Conservation (phyloP, 108 stramenopile species). For the Epithemia pelagica region DNA sequence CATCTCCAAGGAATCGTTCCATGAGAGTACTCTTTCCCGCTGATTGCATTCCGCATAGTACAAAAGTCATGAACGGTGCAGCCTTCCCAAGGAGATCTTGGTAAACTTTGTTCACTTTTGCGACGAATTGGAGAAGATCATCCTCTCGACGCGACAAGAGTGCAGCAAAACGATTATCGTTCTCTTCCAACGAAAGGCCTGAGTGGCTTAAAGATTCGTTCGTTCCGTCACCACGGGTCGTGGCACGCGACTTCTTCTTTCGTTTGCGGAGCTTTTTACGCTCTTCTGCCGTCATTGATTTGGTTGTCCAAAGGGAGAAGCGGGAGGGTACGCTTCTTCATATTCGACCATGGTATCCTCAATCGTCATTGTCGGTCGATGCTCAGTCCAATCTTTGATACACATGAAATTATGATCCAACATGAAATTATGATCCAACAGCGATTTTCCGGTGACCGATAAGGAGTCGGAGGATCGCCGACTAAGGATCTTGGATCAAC, state of each 20-base stretch:
- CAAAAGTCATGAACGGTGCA: conserved; percentile 72
- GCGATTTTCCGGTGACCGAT: no score
- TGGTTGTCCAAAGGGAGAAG: neutral
- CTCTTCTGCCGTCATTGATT: conserved; percentile 6
- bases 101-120: conserved; percentile 64
- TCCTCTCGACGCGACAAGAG: conserved; percentile 53
- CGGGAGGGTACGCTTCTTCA: no score
- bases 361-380: no score
- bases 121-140: conserved; percentile 49
- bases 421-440: no score
- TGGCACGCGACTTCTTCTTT: neutral
- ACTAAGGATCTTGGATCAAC: no score
- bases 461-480: no score
- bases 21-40: conserved; percentile 70
- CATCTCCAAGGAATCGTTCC: conserved; percentile 66
- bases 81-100: conserved; percentile 45
- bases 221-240: neutral
- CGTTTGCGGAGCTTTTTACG: neutral
- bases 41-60: conserved; percentile 72
- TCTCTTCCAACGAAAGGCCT: neutral
- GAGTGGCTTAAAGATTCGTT: neutral
- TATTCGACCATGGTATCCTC: no score
- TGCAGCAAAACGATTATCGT: conserved; percentile 38
- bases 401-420: no score
- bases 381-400: no score